Conservation (phyloP, 208 protist genomes). For the Angomonas ambiguus region DNA sequence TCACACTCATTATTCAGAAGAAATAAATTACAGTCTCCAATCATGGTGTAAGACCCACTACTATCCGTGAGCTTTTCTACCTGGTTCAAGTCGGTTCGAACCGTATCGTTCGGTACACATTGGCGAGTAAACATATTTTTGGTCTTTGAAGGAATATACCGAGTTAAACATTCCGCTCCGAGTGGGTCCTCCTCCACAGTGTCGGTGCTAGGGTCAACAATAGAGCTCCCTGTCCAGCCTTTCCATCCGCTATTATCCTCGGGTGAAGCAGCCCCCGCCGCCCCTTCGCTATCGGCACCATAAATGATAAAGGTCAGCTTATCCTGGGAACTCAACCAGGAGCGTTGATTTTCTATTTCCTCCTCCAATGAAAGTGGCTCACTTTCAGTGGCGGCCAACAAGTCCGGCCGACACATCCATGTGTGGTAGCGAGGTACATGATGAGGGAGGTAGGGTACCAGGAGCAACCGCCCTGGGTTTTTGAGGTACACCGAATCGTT, state of each 20-base stretch:
- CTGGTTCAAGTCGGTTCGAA: background rate
- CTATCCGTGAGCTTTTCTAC: background rate
- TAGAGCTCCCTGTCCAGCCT: background rate
- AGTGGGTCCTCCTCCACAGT: background rate
- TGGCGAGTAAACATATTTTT: background rate
- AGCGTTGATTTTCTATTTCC: slow-evolving; percentile 84
- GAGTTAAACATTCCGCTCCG: too few species aligned
- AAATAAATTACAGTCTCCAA: slow-evolving; percentile 92
- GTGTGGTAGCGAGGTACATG: slow-evolving; percentile 84
- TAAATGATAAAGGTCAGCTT: slow-evolving; percentile 92
- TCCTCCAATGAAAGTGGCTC: slow-evolving; percentile 83
- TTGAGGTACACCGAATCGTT: slow-evolving; percentile 68
- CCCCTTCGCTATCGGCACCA: slow-evolving; percentile 18
- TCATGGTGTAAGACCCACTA: slow-evolving; percentile 34
- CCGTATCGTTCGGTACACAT: background rate
- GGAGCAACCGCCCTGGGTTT: slow-evolving; percentile 30
- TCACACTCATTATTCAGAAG: slow-evolving; percentile 33
- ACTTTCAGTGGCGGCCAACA: slow-evolving; percentile 75
- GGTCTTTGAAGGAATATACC: background rate
- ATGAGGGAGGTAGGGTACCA: slow-evolving; percentile 82
- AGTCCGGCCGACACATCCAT: slow-evolving; percentile 79
- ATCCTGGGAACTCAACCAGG: slow-evolving; percentile 69
- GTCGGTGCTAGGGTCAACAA: background rate
- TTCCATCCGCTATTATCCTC: background rate
- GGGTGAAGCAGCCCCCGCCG: background rate